Base-by-base conservation (phyloP, 495 filamentous ascomycete genomes). In the Margaritispora aquatica region DNA sequence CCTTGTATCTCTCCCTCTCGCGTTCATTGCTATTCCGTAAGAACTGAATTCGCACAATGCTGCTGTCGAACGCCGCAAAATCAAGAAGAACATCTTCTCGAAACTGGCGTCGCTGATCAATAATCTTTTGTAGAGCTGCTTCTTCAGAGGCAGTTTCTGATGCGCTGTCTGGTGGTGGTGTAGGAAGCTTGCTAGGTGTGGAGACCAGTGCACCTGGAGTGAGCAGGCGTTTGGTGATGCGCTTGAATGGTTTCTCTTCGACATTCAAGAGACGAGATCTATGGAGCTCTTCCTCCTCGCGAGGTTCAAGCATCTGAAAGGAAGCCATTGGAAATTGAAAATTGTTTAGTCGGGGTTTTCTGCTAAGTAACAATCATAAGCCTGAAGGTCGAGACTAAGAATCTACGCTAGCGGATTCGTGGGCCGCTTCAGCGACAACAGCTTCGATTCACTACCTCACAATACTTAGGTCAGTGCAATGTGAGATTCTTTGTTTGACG, bases 161-260 rank as follows among this genome's bases (percentile, higher is more conserved):
- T 73, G 77, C 65, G 69, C 72, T 68, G 63, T 95, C 88, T 23
- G 87, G 86, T 46, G 89, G 88, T 15, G 87, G 89, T 44, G 82
- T 83, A 1, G 81, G 83, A 26, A 86, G 81, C 20, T 77, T 76
- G 27, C 74, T 74, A 31, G 77, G 76, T 9, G 75, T 73, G 54
- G 75, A 72, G 19, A 82, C 71, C 26, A 89, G 74, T 1, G 84
- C 82, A 51, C 85, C 77, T 4, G 88, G 78, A 27, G 82, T 78
- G 24, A 87, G 75, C 11, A 96, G 81, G 44, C 89, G 85, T 73
- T 90, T 90, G 10, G 88, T 86, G 53, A 98, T 83, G 51, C 93
- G 89, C 70, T 89, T 88, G 81, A 93, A 97, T 2, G 91, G 90
- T 54, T 90, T 91, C 68, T 95, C 88, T 79, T 98, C 94, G 63